Evolutionary conservation across 2,329 filamentous ascomycete genomes (phyloP).

Genomic region (Penicillium occitanis): DNA sequence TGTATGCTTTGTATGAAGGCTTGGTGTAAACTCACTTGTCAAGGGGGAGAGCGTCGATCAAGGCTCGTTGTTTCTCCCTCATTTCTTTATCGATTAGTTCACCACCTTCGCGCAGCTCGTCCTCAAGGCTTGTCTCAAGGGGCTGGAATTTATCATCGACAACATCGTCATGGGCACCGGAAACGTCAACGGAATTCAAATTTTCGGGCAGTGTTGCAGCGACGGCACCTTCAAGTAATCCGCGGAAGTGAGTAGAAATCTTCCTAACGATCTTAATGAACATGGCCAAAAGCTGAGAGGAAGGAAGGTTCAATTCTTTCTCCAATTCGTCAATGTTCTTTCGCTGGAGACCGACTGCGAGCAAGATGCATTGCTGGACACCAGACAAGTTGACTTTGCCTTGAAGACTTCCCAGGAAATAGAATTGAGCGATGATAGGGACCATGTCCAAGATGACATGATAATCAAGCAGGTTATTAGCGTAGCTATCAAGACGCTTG

Average conservation of each 20-base stretch:
- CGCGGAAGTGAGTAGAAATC: constrained; percentile 73
- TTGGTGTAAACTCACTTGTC: constrained; percentile 65
- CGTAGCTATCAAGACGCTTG: constrained; percentile 91
- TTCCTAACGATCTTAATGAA: constrained; percentile 96
- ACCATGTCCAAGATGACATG: constrained; percentile 94
- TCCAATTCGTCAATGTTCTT: constrained; percentile 81
- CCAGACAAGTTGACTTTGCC: constrained; percentile 68
- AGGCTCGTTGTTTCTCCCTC: constrained; percentile 75
- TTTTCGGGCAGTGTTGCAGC: constrained; percentile 62
- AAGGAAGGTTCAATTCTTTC: constrained; percentile 71
- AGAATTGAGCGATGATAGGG: constrained; percentile 75
- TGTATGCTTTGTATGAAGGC: neutral
- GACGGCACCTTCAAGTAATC: constrained; percentile 71
- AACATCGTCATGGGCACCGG: constrained; percentile 66
- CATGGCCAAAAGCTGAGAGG: constrained; percentile 85
- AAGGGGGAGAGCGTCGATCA: constrained; percentile 87
- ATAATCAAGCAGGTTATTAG: constrained; percentile 96
- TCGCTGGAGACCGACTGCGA: constrained; percentile 87
- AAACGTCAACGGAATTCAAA: constrained; percentile 44
- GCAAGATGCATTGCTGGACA: constrained; percentile 81
- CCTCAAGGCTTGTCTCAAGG: constrained; percentile 68
- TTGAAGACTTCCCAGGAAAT: constrained; percentile 77
- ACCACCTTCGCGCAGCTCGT: constrained; percentile 81
- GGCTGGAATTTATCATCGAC: constrained; percentile 67
- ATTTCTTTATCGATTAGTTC: constrained; percentile 71